Evolutionary conservation across 2,329 filamentous ascomycete species (phyloP).

Genomic region (Fusarium duplospermum): DNA sequence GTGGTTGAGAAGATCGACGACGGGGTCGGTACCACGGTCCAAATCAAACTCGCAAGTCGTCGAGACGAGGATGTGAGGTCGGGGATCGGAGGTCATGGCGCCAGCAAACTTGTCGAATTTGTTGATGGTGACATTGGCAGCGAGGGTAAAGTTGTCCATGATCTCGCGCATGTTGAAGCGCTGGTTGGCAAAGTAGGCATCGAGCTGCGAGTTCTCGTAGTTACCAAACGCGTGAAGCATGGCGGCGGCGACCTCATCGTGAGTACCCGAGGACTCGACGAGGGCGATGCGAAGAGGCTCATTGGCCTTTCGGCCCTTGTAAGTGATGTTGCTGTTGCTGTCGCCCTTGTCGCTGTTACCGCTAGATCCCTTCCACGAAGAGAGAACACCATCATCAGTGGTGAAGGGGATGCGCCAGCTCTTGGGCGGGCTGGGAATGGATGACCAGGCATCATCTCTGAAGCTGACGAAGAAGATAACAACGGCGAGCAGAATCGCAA

Average conservation of each 20-base stretch:
- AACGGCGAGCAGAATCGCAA: conserved; percentile 29
- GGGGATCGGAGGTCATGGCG: conserved; percentile 16
- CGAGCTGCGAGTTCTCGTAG: conserved; percentile 34
- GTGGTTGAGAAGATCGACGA: conserved; percentile 35
- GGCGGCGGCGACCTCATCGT: conserved; percentile 45
- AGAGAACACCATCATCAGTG: conserved; percentile 40
- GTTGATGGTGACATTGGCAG: conserved; percentile 30
- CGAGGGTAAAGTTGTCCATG: conserved; percentile 41
- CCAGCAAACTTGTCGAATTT: conserved; percentile 30
- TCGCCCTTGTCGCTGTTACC: not conserved
- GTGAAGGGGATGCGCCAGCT: conserved; percentile 42
- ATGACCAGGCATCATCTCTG: conserved; percentile 36
- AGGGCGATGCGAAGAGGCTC: conserved; percentile 41
- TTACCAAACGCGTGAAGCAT: conserved; percentile 43
- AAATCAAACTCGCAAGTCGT: conserved; percentile 46
- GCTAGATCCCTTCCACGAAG: conserved; percentile 30
- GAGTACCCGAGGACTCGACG: conserved; percentile 42
- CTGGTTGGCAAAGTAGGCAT: conserved; percentile 38
- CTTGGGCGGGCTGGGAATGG: conserved; percentile 29
- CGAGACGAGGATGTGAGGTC: conserved; percentile 43
- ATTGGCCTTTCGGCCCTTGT: conserved; percentile 5
- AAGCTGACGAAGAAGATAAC: conserved; percentile 36
- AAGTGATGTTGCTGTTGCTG: not conserved
- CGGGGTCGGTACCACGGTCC: conserved; percentile 21
- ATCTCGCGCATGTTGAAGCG: conserved; percentile 44